These are phyloP conservation scores for Ustilago sp. DNA, from an alignment of 1,284 basidiomycete species.

Conservation along the genomic window DNA sequence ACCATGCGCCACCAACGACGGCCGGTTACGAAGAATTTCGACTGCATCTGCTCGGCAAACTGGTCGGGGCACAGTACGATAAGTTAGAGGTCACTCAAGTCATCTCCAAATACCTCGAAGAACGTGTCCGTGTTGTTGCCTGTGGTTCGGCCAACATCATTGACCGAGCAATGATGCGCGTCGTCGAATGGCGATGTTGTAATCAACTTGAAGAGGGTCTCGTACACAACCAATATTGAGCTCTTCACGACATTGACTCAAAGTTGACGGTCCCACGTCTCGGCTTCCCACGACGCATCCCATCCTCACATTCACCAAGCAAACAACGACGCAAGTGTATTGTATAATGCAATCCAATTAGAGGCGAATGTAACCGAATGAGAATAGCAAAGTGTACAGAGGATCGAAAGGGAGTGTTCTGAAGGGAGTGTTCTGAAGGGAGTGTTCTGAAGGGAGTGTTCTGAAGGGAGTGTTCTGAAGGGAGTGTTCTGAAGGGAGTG, in stretches of 20 bases:
- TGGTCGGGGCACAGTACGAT: too few relatives aligned
- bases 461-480: neutral
- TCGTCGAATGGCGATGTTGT: neutral
- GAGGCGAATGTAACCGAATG: conserved; percentile 1
- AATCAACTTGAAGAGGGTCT: neutral
- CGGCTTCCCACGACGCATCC: neutral
- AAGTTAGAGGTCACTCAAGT: too few relatives aligned
- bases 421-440: neutral
- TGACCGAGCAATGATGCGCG: neutral
- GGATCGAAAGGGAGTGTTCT: neutral
- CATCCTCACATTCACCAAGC: neutral
- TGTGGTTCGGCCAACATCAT: neutral
- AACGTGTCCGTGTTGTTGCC: neutral
- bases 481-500: neutral
- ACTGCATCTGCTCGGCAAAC: neutral
- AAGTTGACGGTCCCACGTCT: neutral
- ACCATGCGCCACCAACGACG: neutral
- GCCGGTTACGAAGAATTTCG: neutral
- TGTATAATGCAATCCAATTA: conserved; percentile 14
- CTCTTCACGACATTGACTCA: neutral
- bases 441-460: neutral
- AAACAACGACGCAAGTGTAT: neutral
- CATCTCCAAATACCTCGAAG: too few relatives aligned
- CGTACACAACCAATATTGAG: neutral
- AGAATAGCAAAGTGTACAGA: conserved; percentile 2